Base-by-base conservation (phyloP, 331 rosid genomes). In the Spiraea crenata region DNA sequence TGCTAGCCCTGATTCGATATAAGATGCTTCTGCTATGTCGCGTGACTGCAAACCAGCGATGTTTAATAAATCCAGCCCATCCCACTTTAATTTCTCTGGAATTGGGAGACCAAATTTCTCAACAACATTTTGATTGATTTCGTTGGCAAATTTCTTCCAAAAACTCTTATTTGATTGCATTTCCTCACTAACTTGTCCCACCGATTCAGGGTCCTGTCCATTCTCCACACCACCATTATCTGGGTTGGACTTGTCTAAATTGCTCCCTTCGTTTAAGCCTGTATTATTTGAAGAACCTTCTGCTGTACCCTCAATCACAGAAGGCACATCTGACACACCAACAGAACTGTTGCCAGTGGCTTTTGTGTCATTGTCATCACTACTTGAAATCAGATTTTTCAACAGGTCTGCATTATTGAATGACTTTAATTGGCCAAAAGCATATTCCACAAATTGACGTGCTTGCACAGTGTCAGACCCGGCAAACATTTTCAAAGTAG, bases 1-100 rank as follows among this genome's bases (percentile, higher is more conserved):
- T 72, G 97, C 99, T 79, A 93, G 97, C 76, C 99, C 99, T 3
- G 97, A 88, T 83, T 89, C 86, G 70, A 93, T 67, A 72, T 90
- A 93, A 63, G 77, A 47, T 70, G 83, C 82, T 74, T 93, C 99
- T 7, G 99, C 96, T 69, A 73, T 76, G 81, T 82, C 79, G 77
- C 40, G 88, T 1, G 92, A 90, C 81, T 93, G 97, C 76, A 80
- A 82, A 46, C 99, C 99, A 74, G 85, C 77, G 73, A 65, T 87
- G 80, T 85, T 83, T 71, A 93, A 77, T 17, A 85, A 82, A 73
- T 89, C 99, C 71, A 90, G 82, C 51, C 92, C 95, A 72, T 93
- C 97, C 97, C 97, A 93, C 82, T 89, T 93, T 42, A 93, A 70
- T 78, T 90, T 84, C 77, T 84, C 95, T 13, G 89, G 85, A 78